phyloP scores from a whole-genome alignment of 257 asterid species.

The Jacaranda mimosifolia region DNA sequence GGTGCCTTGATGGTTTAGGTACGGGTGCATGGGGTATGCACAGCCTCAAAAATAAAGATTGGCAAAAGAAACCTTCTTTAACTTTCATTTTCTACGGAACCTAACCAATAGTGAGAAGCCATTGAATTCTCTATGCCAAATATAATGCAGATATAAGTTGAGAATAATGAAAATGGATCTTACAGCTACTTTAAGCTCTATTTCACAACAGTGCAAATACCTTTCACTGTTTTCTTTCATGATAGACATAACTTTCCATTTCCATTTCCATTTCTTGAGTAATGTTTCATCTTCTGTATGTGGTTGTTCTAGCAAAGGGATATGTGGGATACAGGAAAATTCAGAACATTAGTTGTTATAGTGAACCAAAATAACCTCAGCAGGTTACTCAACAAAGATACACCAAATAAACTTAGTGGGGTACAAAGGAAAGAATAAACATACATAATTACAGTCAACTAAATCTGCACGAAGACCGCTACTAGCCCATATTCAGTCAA shows the following conservation, averaged over 20 bases:
- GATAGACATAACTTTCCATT: conserved; percentile 72
- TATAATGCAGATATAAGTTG: conserved; percentile 20
- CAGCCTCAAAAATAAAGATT: conserved; percentile 96
- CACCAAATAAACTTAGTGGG: conserved; percentile 8
- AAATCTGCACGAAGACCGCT: conserved; percentile 88
- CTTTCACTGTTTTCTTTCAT: conserved; percentile 93
- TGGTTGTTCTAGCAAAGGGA: conserved; percentile 82
- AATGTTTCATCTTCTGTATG: conserved; percentile 84
- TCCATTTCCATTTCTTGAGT: conserved; percentile 85
- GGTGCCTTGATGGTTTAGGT: conserved; percentile 95
- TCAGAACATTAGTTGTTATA: conserved; percentile 13
- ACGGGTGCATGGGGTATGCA: conserved; percentile 99
- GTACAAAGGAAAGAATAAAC: conserved; percentile 41
- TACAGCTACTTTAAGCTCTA: conserved; percentile 93
- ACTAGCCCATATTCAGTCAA: conserved; percentile 91
- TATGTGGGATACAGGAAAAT: conserved; percentile 51
- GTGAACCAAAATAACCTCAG: conserved; percentile 11
- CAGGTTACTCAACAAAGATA: conserved; percentile 16
- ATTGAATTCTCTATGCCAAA: conserved; percentile 19
- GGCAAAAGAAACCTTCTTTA: conserved; percentile 90
- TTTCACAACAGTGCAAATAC: conserved; percentile 92
- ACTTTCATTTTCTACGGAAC: conserved; percentile 90
- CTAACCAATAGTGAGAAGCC: conserved; percentile 50
- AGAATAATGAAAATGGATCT: conserved; percentile 41
- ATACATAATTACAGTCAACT: conserved; percentile 87